phyloP scores from a whole-genome alignment of 108 stramenopile species.

The Cyclotella distinguenda region DNA sequence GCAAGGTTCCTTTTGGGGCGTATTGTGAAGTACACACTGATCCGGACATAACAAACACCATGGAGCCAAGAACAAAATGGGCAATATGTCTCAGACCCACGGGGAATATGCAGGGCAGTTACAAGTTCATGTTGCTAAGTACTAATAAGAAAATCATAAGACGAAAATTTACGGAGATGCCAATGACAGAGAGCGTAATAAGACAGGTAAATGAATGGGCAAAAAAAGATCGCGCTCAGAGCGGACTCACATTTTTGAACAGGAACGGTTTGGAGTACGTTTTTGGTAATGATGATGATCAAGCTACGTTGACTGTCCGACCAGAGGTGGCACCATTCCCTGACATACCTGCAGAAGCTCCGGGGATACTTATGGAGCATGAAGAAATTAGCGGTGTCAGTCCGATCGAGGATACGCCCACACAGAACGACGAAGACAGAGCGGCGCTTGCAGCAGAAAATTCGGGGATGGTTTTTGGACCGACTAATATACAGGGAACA shows the following conservation, averaged over 20 bases:
- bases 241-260: background rate
- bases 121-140: conserved; percentile 29
- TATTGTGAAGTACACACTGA: conserved; percentile 7
- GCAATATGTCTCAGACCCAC: conserved; percentile 28
- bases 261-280: background rate
- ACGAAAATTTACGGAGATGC: background rate
- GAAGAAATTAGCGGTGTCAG: background rate
- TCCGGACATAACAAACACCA: background rate
- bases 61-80: background rate
- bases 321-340: background rate
- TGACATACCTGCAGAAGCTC: background rate
- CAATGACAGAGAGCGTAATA: conserved; percentile 6
- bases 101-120: conserved; percentile 47
- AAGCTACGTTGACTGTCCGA: no score
- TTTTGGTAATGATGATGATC: background rate
- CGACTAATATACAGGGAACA: background rate
- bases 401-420: conserved; percentile 18
- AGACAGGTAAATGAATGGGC: conserved; percentile 15
- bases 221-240: conserved; percentile 11
- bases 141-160: conserved; percentile 28
- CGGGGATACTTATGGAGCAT: background rate
- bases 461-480: background rate
- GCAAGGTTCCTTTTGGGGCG: conserved; percentile 11
- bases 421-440: conserved; percentile 1
- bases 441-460: background rate